Conservation (phyloP, 2,329 filamentous ascomycete species). For the Mycosphaerelloides madeirae region DNA sequence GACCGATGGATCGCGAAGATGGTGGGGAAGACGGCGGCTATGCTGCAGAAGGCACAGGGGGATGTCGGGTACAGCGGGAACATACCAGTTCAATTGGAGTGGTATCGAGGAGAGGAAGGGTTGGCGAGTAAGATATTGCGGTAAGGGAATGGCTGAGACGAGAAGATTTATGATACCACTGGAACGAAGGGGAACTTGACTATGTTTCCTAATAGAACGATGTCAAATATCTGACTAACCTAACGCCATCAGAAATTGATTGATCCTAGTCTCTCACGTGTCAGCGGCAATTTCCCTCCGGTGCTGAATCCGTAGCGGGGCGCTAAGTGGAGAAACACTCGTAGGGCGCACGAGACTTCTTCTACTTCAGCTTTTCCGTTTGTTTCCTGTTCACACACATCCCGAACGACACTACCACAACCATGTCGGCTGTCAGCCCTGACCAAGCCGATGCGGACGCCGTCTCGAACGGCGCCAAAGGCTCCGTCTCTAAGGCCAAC, state of each 20-base stretch:
- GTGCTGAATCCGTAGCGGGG: no score
- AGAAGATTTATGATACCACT: no score
- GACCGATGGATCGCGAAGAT: constrained; percentile 53
- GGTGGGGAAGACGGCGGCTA: constrained; percentile 48
- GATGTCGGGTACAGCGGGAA: constrained; percentile 49
- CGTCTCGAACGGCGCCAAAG: constrained; percentile 18
- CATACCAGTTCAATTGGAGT: constrained; percentile 41
- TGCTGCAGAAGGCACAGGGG: constrained; percentile 46
- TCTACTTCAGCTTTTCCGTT: no score
- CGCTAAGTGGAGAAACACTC: no score
- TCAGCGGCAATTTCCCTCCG: no score
- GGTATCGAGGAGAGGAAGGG: constrained; percentile 30
- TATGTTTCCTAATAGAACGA: no score
- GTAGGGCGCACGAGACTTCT: no score
- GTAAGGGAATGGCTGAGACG: constrained; percentile 4
- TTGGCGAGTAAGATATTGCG: constrained; percentile 23
- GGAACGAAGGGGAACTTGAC: no score
- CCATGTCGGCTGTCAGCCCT: constrained; percentile 28
- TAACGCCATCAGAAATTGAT: no score
- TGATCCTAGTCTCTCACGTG: no score
- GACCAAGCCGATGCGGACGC: constrained; percentile 26
- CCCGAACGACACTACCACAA: background rate
- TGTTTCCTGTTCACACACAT: no score
- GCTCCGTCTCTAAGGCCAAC: constrained; percentile 19
- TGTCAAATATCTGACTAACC: no score